Evolutionary conservation across 164 flowering plant species (phyloP).

Genomic region (Chloranthus sessilifolius): DNA sequence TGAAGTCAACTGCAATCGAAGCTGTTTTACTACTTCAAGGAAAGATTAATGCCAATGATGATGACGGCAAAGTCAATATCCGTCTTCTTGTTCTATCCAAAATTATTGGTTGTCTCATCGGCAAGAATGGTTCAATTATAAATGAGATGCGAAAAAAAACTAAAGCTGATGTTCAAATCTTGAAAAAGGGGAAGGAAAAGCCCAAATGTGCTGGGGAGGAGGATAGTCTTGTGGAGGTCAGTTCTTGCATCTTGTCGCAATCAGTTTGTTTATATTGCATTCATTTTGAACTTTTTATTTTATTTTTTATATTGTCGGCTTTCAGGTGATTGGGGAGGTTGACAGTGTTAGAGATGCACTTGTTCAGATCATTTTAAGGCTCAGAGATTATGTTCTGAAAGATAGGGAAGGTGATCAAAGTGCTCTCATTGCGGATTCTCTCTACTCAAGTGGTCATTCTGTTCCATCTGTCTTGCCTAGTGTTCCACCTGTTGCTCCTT

Average conservation of each 20-base stretch:
- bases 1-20: slow-evolving; percentile 87
- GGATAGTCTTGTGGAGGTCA: slow-evolving; percentile 90
- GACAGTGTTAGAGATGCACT: slow-evolving; percentile 81
- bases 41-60: slow-evolving; percentile 74
- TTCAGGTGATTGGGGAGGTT: slow-evolving; percentile 77
- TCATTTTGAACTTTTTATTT: slow-evolving; percentile 43
- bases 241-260: slow-evolving; percentile 10
- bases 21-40: slow-evolving; percentile 78
- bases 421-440: slow-evolving; percentile 41
- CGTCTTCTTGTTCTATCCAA: slow-evolving; percentile 77
- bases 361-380: slow-evolving; percentile 81
- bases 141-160: slow-evolving; percentile 87
- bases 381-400: slow-evolving; percentile 78
- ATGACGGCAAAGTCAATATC: slow-evolving; percentile 46
- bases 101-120: slow-evolving; percentile 84
- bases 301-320: slow-evolving; percentile 33
- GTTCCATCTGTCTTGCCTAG: slow-evolving; percentile 43
- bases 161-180: slow-evolving; percentile 78
- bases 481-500: slow-evolving; percentile 40
- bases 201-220: slow-evolving; percentile 50
- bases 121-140: slow-evolving; percentile 79
- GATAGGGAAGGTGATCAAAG: slow-evolving; percentile 53
- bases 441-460: slow-evolving; percentile 43
- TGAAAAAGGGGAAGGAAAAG: slow-evolving; percentile 64
- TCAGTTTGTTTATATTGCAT: slow-evolving; percentile 15